These are phyloP conservation scores for Symmetrospora coprosmae DNA, from an alignment of 768 basidiomycete species.

Conservation along the genomic window DNA sequence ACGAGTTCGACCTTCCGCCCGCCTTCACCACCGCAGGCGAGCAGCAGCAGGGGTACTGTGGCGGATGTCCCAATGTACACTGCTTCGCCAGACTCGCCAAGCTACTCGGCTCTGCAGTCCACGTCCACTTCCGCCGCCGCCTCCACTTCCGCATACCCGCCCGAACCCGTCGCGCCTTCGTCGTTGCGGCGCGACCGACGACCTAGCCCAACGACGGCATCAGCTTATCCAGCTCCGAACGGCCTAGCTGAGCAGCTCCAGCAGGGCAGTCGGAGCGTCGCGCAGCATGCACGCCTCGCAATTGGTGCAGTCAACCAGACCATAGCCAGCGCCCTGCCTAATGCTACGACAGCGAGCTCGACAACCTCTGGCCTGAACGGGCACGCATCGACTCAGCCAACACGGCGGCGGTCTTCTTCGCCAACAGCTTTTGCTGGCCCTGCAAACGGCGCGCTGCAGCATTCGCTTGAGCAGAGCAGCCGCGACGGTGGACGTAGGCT, in stretches of 20 bases:
- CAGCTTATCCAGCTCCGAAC: slow-evolving; percentile 3
- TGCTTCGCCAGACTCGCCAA: no score
- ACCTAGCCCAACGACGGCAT: no score
- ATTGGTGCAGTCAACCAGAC: neutral
- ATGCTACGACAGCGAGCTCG: neutral
- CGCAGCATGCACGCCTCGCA: neutral
- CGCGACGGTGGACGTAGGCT: neutral
- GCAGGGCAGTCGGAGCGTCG: neutral
- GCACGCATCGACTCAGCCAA: neutral
- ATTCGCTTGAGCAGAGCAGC: neutral
- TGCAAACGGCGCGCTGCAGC: no score
- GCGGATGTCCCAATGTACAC: no score
- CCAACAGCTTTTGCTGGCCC: neutral
- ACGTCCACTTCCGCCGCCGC: no score
- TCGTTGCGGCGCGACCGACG: neutral
- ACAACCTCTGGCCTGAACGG: neutral
- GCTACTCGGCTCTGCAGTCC: no score
- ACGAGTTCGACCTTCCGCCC: no score
- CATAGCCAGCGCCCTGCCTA: neutral
- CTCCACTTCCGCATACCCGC: no score
- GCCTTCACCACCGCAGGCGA: no score
- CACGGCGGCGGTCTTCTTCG: neutral
- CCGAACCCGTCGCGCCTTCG: no score
- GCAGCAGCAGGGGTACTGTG: no score
- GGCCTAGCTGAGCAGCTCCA: neutral